phyloP scores from a whole-genome alignment of 176 grass and related monocot species.

The Coix lacrymajobi region DNA sequence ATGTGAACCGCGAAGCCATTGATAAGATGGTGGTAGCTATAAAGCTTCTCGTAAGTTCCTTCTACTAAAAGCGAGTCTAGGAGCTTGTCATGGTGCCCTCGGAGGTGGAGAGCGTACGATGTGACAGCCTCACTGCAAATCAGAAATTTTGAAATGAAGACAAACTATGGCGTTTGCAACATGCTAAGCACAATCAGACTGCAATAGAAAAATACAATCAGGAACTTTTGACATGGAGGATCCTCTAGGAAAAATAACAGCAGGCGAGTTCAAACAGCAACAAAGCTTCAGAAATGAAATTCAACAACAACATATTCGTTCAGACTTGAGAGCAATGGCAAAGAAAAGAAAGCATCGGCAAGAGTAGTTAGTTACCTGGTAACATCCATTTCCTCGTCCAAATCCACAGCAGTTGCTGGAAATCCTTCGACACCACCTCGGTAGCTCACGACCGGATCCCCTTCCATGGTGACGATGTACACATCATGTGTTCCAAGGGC shows the following conservation, averaged over 20 bases:
- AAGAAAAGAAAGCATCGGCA: background rate
- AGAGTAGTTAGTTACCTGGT: slow-evolving; percentile 44
- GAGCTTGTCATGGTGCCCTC: slow-evolving; percentile 73
- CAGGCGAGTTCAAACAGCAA: background rate
- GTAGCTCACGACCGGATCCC: slow-evolving; percentile 86
- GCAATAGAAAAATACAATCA: background rate
- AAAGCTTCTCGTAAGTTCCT: slow-evolving; percentile 90
- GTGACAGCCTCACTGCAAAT: slow-evolving; percentile 71
- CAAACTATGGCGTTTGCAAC: background rate
- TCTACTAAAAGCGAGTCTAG: slow-evolving; percentile 81
- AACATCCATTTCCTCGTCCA: slow-evolving; percentile 74
- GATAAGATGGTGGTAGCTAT: slow-evolving; percentile 89
- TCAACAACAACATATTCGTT: background rate
- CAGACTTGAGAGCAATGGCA: background rate
- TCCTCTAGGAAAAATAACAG: background rate
- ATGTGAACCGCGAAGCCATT: slow-evolving; percentile 98
- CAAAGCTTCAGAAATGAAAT: background rate
- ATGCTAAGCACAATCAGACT: background rate
- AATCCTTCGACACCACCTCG: slow-evolving; percentile 69
- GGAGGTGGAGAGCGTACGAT: slow-evolving; percentile 80
- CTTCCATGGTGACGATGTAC: slow-evolving; percentile 87
- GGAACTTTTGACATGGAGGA: background rate
- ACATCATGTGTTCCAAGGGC: slow-evolving; percentile 71
- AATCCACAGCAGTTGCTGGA: slow-evolving; percentile 55
- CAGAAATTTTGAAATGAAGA: slow-evolving; percentile 5